phyloP scores from a whole-genome alignment of 176 grass and related monocot genomes.

The Musa schizocarpa region DNA sequence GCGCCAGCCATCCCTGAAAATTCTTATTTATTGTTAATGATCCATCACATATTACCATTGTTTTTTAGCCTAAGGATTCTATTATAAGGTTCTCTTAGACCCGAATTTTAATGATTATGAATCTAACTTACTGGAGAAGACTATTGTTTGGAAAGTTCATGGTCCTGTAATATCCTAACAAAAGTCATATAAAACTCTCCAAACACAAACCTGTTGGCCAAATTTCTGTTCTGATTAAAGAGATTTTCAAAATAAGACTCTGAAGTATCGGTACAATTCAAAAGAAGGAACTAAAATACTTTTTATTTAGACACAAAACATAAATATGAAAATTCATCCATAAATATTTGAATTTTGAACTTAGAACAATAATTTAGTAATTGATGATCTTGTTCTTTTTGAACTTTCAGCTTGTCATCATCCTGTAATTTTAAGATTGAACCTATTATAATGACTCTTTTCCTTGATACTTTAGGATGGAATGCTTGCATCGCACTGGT shows the following conservation, averaged over 20 bases:
- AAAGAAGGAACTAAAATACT: not conserved
- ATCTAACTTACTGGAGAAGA: not conserved
- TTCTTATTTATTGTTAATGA: too few species aligned
- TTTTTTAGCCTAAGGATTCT: too few species aligned
- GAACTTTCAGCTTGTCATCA: too few species aligned
- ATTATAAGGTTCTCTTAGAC: too few species aligned
- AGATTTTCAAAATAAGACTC: too few species aligned
- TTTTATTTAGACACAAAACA: not conserved
- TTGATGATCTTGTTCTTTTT: too few species aligned
- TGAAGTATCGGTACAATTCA: not conserved
- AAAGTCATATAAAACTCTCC: not conserved
- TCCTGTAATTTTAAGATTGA: not conserved
- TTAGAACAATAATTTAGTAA: too few species aligned
- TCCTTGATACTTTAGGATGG: constrained; percentile 62
- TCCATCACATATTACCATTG: too few species aligned
- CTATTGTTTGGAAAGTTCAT: not conserved
- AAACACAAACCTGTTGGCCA: not conserved
- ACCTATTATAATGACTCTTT: not conserved
- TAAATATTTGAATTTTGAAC: not conserved
- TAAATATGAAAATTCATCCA: not conserved
- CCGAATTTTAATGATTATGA: too few species aligned
- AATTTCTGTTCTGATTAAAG: not conserved
- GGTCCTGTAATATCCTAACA: not conserved
- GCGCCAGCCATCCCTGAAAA: too few species aligned
- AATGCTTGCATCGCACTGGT: constrained; percentile 98